Evolutionary conservation across 2,329 filamentous ascomycete genomes (phyloP).

Genomic region (Colletotrichum chlorophyti): DNA sequence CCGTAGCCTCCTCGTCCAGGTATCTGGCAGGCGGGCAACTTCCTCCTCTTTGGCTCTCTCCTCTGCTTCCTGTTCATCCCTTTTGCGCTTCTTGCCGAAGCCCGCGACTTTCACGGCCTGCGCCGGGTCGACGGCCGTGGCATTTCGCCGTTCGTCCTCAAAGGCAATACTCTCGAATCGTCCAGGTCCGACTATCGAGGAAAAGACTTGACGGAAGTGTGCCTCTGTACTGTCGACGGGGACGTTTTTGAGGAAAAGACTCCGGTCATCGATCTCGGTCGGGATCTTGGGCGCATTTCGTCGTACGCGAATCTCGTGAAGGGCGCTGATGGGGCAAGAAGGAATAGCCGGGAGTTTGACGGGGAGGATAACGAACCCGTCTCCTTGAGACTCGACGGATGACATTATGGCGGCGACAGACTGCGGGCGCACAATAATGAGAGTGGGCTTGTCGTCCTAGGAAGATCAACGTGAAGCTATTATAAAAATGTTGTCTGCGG

Average conservation of each 20-base stretch:
- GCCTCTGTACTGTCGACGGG: constrained; percentile 82
- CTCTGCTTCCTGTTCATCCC: constrained; percentile 62
- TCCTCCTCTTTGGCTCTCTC: constrained; percentile 62
- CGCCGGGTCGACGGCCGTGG: constrained; percentile 51
- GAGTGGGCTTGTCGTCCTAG: constrained; percentile 11
- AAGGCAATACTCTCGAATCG: constrained; percentile 82
- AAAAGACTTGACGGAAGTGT: constrained; percentile 79
- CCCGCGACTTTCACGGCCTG: constrained; percentile 47
- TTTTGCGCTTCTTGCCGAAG: constrained; percentile 60
- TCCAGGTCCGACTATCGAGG: constrained; percentile 75
- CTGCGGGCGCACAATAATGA: neutral
- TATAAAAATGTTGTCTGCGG: constrained; percentile 15
- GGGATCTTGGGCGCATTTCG: constrained; percentile 82
- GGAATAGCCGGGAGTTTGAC: constrained; percentile 69
- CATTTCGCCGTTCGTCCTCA: constrained; percentile 62
- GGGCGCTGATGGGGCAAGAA: constrained; percentile 66
- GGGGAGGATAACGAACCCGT: constrained; percentile 73
- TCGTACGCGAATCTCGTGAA: constrained; percentile 88
- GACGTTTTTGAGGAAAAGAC: constrained; percentile 89
- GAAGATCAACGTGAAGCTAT: neutral
- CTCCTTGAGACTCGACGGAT: constrained; percentile 32
- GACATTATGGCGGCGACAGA: constrained; percentile 37
- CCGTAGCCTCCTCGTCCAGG: constrained; percentile 76
- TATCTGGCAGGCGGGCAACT: constrained; percentile 68
- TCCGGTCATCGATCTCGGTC: constrained; percentile 75